Percentiles rank a stretch among this genome's conserved stretches.
Evolutionary conservation across 352 stramenopile genomes (phyloP).

Genomic region (Globisporangium echinulatum): DNA sequence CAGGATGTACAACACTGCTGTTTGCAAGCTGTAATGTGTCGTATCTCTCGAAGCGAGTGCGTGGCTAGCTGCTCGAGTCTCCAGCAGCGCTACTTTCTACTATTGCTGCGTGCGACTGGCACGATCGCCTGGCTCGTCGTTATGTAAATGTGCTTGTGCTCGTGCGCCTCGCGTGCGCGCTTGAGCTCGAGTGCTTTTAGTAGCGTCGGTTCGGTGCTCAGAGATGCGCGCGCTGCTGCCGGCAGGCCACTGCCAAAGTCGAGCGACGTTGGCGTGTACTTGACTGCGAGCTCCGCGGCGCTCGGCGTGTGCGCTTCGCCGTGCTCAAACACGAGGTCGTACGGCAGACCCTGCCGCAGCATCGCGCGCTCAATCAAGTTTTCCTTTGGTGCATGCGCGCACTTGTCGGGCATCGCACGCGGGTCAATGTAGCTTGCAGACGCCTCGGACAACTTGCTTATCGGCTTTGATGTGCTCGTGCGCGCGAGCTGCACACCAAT

Average conservation of each 20-base stretch:
- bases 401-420: constrained; percentile 49
- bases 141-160: constrained; percentile 40
- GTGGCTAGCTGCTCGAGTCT: too few relatives aligned
- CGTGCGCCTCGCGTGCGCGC: constrained; percentile 24
- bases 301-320: constrained; percentile 39
- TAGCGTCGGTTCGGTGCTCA: constrained; percentile 25
- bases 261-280: constrained; percentile 52
- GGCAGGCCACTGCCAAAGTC: constrained; percentile 35
- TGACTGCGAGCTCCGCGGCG: constrained; percentile 29
- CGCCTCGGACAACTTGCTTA: constrained; percentile 42
- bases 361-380: constrained; percentile 44
- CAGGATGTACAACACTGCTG: too few relatives aligned
- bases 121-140: constrained; percentile 53
- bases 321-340: constrained; percentile 73
- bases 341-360: constrained; percentile 49
- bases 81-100: background rate
- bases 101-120: constrained; percentile 18
- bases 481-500: constrained; percentile 47
- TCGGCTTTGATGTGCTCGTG: constrained; percentile 25
- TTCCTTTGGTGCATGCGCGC: constrained; percentile 33
- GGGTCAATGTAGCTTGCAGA: constrained; percentile 52
- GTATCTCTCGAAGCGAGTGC: too few relatives aligned
- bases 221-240: constrained; percentile 13
- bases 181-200: constrained; percentile 39
- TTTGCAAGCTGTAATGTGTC: too few relatives aligned